Conservation (phyloP, 148 eudicot species). For the Pharnaceum exiguum region DNA sequence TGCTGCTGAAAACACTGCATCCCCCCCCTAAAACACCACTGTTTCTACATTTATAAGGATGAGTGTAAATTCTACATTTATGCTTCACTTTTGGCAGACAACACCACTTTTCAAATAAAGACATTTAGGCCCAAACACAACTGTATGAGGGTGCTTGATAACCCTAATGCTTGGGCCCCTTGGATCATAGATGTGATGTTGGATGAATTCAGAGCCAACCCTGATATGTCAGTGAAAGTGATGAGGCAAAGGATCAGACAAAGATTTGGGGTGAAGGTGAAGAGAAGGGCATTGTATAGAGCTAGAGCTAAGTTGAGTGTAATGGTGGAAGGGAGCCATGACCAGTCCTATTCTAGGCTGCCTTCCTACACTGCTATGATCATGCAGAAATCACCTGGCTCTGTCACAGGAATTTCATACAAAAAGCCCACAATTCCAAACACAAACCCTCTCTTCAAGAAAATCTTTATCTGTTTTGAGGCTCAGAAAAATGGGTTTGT, state of each 20-base stretch:
- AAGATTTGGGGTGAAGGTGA: background rate
- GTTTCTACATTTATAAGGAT: background rate
- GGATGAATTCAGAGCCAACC: background rate
- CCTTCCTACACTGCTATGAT: background rate
- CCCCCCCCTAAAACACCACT: too few relatives aligned
- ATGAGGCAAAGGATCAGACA: background rate
- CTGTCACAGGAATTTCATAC: too few relatives aligned
- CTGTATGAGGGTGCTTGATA: too few relatives aligned
- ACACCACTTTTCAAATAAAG: background rate
- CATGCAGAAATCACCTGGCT: background rate
- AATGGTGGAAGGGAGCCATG: background rate
- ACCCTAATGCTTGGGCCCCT: too few relatives aligned
- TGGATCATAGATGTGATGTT: too few relatives aligned
- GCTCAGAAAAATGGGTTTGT: background rate
- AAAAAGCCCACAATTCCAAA: too few relatives aligned
- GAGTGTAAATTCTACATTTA: background rate
- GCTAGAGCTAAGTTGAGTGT: background rate
- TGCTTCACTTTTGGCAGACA: background rate
- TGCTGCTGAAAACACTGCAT: too few relatives aligned
- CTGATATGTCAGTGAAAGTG: background rate
- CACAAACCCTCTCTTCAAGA: background rate
- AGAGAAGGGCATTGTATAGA: too few relatives aligned
- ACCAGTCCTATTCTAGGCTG: background rate
- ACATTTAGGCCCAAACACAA: too few relatives aligned
- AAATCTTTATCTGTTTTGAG: background rate